phyloP scores from a whole-genome alignment of 352 stramenopile species.

The Pythium scleroteichum region DNA sequence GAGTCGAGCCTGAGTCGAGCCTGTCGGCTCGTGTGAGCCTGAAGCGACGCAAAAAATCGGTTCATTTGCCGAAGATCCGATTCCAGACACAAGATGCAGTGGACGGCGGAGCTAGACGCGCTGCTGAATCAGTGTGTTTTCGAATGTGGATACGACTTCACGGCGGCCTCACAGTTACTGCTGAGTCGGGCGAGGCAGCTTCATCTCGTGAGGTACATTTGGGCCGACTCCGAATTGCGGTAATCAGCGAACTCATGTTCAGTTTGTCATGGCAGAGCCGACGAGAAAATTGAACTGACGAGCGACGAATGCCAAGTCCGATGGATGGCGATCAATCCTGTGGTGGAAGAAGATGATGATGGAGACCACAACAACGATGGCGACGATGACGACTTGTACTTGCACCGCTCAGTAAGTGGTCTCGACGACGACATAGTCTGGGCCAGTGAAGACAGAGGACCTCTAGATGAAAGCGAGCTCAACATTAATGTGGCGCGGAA shows the following conservation, averaged over 20 bases:
- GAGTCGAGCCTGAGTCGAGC: background rate
- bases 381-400: constrained; percentile 4
- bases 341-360: constrained; percentile 40
- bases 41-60: background rate
- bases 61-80: background rate
- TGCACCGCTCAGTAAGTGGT: constrained; percentile 6
- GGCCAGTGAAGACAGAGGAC: too few species aligned
- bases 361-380: background rate
- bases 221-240: background rate
- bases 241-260: too few species aligned
- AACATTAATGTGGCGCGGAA: background rate
- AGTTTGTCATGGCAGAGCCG: constrained; percentile 19
- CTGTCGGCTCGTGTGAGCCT: background rate
- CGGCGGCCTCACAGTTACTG: constrained; percentile 38
- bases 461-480: too few species aligned
- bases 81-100: constrained; percentile 42
- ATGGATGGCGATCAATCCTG: constrained; percentile 73
- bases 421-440: constrained; percentile 4
- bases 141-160: constrained; percentile 74
- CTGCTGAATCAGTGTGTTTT: constrained; percentile 81
- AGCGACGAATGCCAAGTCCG: constrained; percentile 56
- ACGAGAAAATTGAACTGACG: constrained; percentile 32
- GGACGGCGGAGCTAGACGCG: constrained; percentile 58
- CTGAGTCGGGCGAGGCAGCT: constrained; percentile 41
- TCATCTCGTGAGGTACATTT: constrained; percentile 43